A percentile compares a stretch with the other conserved stretches of the same genome.
phyloP scores from a whole-genome alignment of 1,139 yeast genomes.

The Tardiomyces digboiensis region DNA sequence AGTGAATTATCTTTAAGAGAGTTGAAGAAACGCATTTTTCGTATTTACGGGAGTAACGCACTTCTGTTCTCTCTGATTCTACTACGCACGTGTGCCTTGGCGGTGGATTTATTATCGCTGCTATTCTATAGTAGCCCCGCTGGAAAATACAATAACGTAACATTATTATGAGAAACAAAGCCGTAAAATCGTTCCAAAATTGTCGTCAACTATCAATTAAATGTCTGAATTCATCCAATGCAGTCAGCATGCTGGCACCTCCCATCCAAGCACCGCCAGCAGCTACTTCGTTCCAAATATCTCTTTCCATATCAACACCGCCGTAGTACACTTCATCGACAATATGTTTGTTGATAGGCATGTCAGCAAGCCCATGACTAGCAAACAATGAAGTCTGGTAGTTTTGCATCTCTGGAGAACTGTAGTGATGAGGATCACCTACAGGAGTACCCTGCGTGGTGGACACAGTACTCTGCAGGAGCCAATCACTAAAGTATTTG shows the following conservation, averaged over 20 bases:
- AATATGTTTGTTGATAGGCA: background rate
- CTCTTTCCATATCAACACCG: background rate
- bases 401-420: background rate
- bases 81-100: no score
- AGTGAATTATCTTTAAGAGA: no score
- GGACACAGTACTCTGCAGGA: no score
- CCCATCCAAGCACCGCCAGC: background rate
- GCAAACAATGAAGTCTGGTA: background rate
- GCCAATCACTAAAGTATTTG: background rate
- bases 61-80: no score
- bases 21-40: no score
- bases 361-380: background rate
- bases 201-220: no score
- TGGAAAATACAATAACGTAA: no score
- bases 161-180: no score
- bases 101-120: no score
- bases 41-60: no score
- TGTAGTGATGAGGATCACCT: background rate
- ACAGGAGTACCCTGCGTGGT: background rate
- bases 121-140: no score
- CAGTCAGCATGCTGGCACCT: background rate
- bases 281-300: background rate
- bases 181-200: no score
- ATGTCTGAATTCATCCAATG: background rate
- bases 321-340: background rate